Evolutionary conservation across 257 asterid species (phyloP).

Genomic region (Plectranthus barbatus): DNA sequence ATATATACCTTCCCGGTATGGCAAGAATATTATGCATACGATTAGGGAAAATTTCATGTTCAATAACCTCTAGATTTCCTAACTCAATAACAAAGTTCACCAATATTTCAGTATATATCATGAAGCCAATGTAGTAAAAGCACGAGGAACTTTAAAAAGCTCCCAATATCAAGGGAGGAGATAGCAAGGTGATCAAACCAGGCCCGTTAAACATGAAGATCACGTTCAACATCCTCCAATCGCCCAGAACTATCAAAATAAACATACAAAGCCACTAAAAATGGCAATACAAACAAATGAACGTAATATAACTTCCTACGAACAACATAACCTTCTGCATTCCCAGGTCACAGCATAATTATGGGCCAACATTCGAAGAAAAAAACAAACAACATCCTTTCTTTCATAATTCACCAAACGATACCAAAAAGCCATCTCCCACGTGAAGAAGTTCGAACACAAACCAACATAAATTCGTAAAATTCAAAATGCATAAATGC

Average conservation of each 20-base stretch:
- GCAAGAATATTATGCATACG: too few relatives aligned
- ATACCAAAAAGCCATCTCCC: background rate
- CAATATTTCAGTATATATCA: background rate
- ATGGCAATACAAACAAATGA: background rate
- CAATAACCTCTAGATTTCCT: too few relatives aligned
- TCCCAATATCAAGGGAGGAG: slow-evolving; percentile 1
- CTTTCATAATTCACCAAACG: background rate
- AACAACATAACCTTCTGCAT: background rate
- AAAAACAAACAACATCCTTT: slow-evolving; percentile 2
- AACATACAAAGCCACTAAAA: background rate
- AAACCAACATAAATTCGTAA: too few relatives aligned
- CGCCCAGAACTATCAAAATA: background rate
- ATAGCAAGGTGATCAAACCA: background rate
- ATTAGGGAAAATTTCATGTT: too few relatives aligned
- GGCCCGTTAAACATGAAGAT: background rate
- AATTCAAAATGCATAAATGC: background rate
- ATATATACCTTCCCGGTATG: too few relatives aligned
- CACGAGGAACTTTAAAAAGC: too few relatives aligned
- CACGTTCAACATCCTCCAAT: background rate
- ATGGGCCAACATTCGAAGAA: background rate
- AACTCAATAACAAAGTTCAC: background rate
- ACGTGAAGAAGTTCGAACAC: background rate
- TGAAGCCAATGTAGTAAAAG: background rate
- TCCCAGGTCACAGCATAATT: background rate
- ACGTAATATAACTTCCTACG: background rate